A percentile compares a stretch with the other conserved stretches of the same genome.
These are phyloP conservation scores for Chaetomium sp. DNA, from an alignment of 2,329 filamentous ascomycete genomes.

Conservation along the genomic window DNA sequence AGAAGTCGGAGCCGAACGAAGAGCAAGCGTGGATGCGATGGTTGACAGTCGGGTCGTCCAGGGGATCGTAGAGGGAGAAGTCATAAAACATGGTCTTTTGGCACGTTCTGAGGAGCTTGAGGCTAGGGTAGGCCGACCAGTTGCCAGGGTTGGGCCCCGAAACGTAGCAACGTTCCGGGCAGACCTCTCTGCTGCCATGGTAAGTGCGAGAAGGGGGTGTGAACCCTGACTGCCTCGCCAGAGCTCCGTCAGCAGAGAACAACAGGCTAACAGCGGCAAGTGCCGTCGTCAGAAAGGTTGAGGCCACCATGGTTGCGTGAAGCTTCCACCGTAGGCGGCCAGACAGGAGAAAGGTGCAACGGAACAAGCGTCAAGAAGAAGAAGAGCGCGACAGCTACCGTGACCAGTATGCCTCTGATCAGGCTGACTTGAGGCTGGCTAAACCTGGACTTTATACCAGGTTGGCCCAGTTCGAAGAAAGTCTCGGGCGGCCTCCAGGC, in stretches of 20 bases:
- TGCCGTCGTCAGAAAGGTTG: background rate
- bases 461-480: too few relatives aligned
- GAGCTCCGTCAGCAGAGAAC: background rate
- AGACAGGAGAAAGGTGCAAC: too few relatives aligned
- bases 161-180: conserved; percentile 21
- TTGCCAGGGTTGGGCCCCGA: conserved; percentile 22
- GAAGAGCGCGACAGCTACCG: too few relatives aligned
- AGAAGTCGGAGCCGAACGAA: conserved; percentile 20
- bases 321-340: background rate
- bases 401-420: too few relatives aligned
- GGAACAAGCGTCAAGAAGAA: too few relatives aligned
- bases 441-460: too few relatives aligned
- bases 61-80: conserved; percentile 31
- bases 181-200: background rate
- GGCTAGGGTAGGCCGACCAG: conserved; percentile 25
- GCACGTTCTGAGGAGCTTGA: conserved; percentile 26
- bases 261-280: background rate
- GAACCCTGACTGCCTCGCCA: background rate
- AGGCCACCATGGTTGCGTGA: background rate
- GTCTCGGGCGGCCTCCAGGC: too few relatives aligned
- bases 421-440: too few relatives aligned
- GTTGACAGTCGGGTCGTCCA: conserved; percentile 25
- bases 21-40: conserved; percentile 30
- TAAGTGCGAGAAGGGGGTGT: background rate
- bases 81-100: conserved; percentile 29